Percentiles rank a stretch among this genome's conserved stretches.
Conservation (phyloP, 2,329 filamentous ascomycete species). For the Fusarium tricinctum region DNA sequence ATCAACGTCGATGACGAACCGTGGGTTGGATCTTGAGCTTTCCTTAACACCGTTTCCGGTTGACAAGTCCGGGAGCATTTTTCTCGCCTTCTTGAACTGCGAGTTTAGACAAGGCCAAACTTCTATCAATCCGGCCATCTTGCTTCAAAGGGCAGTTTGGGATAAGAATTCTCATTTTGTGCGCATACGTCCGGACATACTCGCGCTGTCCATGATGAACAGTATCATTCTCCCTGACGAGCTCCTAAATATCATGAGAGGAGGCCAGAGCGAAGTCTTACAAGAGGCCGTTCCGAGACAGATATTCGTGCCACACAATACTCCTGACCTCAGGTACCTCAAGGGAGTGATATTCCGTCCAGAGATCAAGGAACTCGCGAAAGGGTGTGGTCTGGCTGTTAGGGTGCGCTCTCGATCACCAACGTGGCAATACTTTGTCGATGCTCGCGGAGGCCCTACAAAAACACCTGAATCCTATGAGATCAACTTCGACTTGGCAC, state of each 20-base stretch:
- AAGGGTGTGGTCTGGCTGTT: constrained; percentile 11
- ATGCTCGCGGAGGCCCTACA: constrained; percentile 24
- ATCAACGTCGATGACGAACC: constrained; percentile 43
- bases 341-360: constrained; percentile 49
- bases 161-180: constrained; percentile 49
- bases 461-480: constrained; percentile 42
- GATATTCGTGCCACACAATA: constrained; percentile 46
- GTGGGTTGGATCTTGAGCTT: constrained; percentile 48
- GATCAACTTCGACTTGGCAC: constrained; percentile 47
- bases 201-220: constrained; percentile 49
- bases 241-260: constrained; percentile 37
- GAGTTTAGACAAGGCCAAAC: constrained; percentile 46
- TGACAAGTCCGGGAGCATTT: constrained; percentile 48
- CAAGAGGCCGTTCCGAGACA: constrained; percentile 39
- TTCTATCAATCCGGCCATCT: constrained; percentile 44
- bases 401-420: constrained; percentile 48
- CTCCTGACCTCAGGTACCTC: constrained; percentile 36
- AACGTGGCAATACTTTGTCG: constrained; percentile 47
- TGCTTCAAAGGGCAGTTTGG: constrained; percentile 51
- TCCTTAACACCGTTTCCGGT: constrained; percentile 48
- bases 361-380: constrained; percentile 24
- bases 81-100: constrained; percentile 50
- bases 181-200: constrained; percentile 46
- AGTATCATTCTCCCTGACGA: constrained; percentile 46
- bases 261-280: constrained; percentile 19